Percentiles rank a stretch among this genome's conserved stretches.
phyloP scores from a whole-genome alignment of 2,329 filamentous ascomycete genomes.

The Verticillium dahliae region DNA sequence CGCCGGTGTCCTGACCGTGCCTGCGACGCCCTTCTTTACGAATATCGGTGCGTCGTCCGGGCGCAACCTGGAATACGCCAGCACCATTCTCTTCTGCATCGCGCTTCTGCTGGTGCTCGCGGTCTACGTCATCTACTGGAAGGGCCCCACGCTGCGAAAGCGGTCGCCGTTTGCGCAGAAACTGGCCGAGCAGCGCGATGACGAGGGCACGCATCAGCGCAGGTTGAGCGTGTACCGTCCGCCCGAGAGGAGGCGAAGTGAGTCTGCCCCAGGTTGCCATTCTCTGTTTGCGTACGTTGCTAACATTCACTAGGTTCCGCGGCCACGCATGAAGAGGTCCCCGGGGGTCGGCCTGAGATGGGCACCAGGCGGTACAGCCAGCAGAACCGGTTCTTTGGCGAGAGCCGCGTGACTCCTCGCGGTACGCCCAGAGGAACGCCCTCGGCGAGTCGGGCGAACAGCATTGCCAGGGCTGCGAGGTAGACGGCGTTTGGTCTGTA shows the following conservation, averaged over 20 bases:
- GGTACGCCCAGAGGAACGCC: conserved; percentile 29
- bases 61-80: conserved; percentile 51
- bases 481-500: not conserved
- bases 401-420: conserved; percentile 30
- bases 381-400: conserved; percentile 32
- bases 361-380: conserved; percentile 26
- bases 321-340: conserved; percentile 6
- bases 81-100: conserved; percentile 58
- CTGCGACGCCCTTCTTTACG: conserved; percentile 57
- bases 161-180: conserved; percentile 60
- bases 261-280: not conserved
- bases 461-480: not conserved
- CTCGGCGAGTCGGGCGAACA: conserved; percentile 21
- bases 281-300: not conserved
- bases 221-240: conserved; percentile 14
- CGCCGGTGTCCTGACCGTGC: conserved; percentile 64
- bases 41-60: conserved; percentile 43
- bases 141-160: conserved; percentile 52
- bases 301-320: conserved; percentile 16
- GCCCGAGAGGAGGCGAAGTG: conserved; percentile 15
- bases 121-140: conserved; percentile 62
- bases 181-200: conserved; percentile 36
- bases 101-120: conserved; percentile 54
- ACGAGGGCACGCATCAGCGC: conserved; percentile 16
- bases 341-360: conserved; percentile 10